Evolutionary conservation across 140 eudicot species (phyloP).

Genomic region (Stevia rebaudiana): DNA sequence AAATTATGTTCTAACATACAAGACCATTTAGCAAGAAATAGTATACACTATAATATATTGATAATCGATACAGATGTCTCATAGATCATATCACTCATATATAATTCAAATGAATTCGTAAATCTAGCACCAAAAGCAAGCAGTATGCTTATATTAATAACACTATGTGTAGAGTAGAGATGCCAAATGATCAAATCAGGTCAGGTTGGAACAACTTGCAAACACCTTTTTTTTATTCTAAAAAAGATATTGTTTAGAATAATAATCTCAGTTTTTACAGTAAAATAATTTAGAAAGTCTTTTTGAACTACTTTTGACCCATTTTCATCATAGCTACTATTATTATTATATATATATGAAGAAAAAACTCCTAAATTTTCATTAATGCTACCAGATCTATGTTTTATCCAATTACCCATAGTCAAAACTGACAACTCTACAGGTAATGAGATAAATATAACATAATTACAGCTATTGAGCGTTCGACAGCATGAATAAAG

Average conservation of each 20-base stretch:
- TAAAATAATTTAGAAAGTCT: not conserved
- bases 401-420: not conserved
- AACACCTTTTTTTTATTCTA: not conserved
- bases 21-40: not conserved
- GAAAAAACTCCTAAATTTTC: too few relatives aligned
- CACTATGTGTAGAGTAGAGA: not conserved
- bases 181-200: not conserved
- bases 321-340: not conserved
- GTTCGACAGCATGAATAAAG: slow-evolving; percentile 91
- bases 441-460: not conserved
- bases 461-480: slow-evolving; percentile 81
- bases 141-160: not conserved
- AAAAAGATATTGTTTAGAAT: not conserved
- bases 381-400: too few relatives aligned
- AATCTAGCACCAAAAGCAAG: not conserved
- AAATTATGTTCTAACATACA: not conserved
- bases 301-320: not conserved
- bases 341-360: too few relatives aligned
- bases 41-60: not conserved
- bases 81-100: not conserved
- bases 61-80: not conserved
- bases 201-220: not conserved
- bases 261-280: not conserved
- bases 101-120: not conserved
- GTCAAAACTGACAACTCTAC: not conserved